Conservation (phyloP, 768 basidiomycete genomes). For the Rhodotorula babjevae region DNA sequence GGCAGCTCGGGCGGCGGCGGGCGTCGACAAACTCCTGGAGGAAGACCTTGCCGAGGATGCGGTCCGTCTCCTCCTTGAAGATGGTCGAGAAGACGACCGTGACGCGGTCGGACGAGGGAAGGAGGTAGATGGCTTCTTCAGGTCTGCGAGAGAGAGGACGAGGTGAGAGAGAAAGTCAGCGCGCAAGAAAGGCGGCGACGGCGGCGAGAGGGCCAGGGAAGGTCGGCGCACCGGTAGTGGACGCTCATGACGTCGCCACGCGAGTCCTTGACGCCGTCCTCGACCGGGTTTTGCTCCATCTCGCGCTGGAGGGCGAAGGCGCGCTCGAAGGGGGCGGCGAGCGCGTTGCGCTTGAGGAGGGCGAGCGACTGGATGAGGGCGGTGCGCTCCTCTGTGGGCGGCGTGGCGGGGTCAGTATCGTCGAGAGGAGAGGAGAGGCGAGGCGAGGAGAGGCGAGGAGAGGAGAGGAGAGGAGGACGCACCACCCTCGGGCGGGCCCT, state of each 20-base stretch:
- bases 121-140: slow-evolving; percentile 93
- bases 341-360: slow-evolving; percentile 82
- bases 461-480: slow-evolving; percentile 41
- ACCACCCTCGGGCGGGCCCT: slow-evolving; percentile 77
- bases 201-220: no score
- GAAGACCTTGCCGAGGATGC: slow-evolving; percentile 96
- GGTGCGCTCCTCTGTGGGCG: slow-evolving; percentile 65
- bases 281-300: slow-evolving; percentile 56
- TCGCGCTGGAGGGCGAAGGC: slow-evolving; percentile 78
- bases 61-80: slow-evolving; percentile 94
- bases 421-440: neutral
- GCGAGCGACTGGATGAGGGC: slow-evolving; percentile 74
- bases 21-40: slow-evolving; percentile 99
- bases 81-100: slow-evolving; percentile 96
- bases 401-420: neutral
- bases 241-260: slow-evolving; percentile 84
- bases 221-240: slow-evolving; percentile 69
- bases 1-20: slow-evolving; percentile 82
- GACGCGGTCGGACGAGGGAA: slow-evolving; percentile 87
- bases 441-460: neutral
- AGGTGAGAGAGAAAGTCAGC: no score
- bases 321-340: slow-evolving; percentile 88
- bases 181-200: no score
- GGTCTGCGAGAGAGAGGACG: slow-evolving; percentile 19
- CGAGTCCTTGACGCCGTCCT: slow-evolving; percentile 55